Conservation (phyloP, 129 eudicot genomes). For the Calendula officinalis region DNA sequence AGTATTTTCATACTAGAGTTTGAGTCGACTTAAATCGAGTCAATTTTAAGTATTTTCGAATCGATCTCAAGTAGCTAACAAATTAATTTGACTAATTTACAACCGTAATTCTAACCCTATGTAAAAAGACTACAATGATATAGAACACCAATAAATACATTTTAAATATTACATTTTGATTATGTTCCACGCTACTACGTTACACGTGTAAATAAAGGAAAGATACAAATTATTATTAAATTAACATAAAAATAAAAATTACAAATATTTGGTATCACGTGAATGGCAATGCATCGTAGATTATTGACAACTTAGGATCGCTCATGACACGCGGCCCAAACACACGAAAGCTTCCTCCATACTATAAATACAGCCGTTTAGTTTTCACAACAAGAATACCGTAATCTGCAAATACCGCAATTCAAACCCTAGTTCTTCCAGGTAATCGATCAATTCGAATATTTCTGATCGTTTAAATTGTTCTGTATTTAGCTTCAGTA, state of each 20-base stretch:
- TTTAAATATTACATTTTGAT: too few relatives aligned
- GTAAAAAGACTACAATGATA: too few relatives aligned
- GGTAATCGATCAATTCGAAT: constrained; percentile 11
- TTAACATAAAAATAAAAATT: neutral
- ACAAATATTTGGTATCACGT: neutral
- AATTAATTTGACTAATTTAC: too few relatives aligned
- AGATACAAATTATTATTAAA: neutral
- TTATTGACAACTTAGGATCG: constrained; percentile 26
- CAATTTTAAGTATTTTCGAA: too few relatives aligned
- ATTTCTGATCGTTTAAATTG: neutral
- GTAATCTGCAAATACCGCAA: constrained; percentile 10
- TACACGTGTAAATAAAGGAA: too few relatives aligned
- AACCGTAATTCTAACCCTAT: too few relatives aligned
- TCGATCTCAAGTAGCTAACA: too few relatives aligned
- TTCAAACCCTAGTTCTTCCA: constrained; percentile 25
- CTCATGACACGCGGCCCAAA: constrained; percentile 27
- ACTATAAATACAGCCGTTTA: constrained; percentile 18
- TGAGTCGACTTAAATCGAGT: too few relatives aligned
- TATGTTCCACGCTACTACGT: neutral
- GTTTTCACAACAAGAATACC: neutral
- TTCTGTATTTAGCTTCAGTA: neutral
- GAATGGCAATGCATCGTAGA: constrained; percentile 14
- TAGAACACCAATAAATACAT: too few relatives aligned
- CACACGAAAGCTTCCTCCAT: constrained; percentile 2
- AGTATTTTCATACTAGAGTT: too few relatives aligned